Percentiles rank a stretch among this genome's conserved stretches.
Conservation (phyloP, 179 eudicot genomes). For the Heliamphora pulchella region DNA sequence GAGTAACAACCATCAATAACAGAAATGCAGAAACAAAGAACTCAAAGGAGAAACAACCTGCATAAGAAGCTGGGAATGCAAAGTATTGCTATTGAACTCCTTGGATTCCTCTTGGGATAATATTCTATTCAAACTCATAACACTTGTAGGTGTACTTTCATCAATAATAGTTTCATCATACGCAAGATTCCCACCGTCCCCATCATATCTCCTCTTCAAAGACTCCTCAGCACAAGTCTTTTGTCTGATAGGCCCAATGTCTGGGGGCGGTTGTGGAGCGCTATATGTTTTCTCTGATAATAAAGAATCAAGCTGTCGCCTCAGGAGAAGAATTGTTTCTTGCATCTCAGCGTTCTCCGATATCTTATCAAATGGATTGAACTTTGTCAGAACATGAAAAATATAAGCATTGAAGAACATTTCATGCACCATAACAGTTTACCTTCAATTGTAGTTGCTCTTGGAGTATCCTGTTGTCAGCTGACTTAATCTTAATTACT, state of each 20-base stretch:
- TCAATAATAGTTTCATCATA: conserved; percentile 23
- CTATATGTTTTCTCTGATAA: conserved; percentile 22
- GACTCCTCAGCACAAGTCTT: conserved; percentile 17
- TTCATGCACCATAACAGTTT: conserved; percentile 6
- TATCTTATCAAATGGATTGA: conserved; percentile 13
- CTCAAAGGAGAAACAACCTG: conserved; percentile 18
- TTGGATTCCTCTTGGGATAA: conserved; percentile 28
- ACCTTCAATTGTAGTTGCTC: conserved; percentile 61
- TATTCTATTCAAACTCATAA: conserved; percentile 30
- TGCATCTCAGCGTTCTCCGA: conserved; percentile 38
- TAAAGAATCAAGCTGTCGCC: conserved; percentile 32
- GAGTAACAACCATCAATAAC: no score
- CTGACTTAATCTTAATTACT: conserved; percentile 43
- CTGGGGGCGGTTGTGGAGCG: conserved; percentile 10
- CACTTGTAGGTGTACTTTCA: conserved; percentile 35
- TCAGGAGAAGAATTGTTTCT: conserved; percentile 33
- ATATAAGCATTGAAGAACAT: not conserved
- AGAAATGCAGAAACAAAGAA: not conserved
- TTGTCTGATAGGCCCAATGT: not conserved
- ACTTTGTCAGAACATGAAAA: conserved; percentile 3
- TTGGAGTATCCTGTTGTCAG: conserved; percentile 51
- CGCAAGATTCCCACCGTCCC: conserved; percentile 18
- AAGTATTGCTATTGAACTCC: conserved; percentile 19
- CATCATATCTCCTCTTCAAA: conserved; percentile 1
- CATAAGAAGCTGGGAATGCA: conserved; percentile 30